Conservation (phyloP, 768 basidiomycete genomes). For the Tylopilus intermedius region DNA sequence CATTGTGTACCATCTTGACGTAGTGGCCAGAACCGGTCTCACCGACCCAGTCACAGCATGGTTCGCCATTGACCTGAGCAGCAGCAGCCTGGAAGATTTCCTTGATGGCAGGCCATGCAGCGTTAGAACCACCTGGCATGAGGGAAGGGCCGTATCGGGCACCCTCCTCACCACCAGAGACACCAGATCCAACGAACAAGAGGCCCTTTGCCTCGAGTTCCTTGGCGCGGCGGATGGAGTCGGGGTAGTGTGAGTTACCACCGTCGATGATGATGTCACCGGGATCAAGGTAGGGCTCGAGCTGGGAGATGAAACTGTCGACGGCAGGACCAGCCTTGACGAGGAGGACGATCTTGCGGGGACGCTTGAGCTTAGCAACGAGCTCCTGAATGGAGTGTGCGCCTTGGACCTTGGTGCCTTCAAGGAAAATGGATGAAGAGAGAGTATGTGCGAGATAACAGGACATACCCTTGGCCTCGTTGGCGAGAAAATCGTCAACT, state of each 20-base stretch:
- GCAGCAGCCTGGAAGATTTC: conserved; percentile 98
- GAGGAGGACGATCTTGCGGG: conserved; percentile 95
- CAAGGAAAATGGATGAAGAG: conserved; percentile 17
- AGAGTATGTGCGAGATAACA: conserved; percentile 20
- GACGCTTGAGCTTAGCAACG: conserved; percentile 84
- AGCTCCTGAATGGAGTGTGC: conserved; percentile 93
- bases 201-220: conserved; percentile 93
- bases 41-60: conserved; percentile 99
- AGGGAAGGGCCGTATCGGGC: conserved; percentile 95
- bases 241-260: conserved; percentile 98
- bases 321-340: conserved; percentile 98
- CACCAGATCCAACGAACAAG: conserved; percentile 97
- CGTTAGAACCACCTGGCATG: conserved; percentile 95
- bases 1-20: conserved; percentile 99
- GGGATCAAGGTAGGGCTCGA: conserved; percentile 82
- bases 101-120: conserved; percentile 96
- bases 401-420: conserved; percentile 93
- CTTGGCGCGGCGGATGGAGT: conserved; percentile 89
- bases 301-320: conserved; percentile 89
- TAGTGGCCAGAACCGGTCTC: conserved; percentile 95
- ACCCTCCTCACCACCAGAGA: conserved; percentile 99
- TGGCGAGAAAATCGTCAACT: conserved; percentile 90
- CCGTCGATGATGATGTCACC: conserved; percentile 99
- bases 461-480: conserved; percentile 91
- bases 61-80: conserved; percentile 90